Conservation (phyloP, 78 protist genomes). For the Dictyostelium firmibasis region DNA sequence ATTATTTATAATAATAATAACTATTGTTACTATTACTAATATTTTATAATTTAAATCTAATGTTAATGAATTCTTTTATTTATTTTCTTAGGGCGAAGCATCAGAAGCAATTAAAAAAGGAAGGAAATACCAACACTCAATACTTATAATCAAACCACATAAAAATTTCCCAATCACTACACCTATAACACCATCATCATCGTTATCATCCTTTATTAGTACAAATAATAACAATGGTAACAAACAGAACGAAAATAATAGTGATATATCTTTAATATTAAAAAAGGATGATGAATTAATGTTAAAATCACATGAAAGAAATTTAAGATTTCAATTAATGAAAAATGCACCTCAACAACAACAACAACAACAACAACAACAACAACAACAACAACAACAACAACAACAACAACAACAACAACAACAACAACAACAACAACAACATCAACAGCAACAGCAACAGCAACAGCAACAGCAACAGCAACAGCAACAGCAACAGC, state of each 20-base stretch:
- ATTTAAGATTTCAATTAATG: slow-evolving; percentile 47
- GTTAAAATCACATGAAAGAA: slow-evolving; percentile 61
- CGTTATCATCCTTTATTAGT: not conserved
- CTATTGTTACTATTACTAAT: no score
- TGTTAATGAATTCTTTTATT: not conserved
- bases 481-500: no score
- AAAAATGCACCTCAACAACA: not conserved
- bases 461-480: no score
- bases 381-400: not conserved
- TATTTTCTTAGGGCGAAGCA: slow-evolving; percentile 21
- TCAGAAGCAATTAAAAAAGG: slow-evolving; percentile 26
- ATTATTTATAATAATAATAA: not conserved
- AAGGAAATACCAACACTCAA: not conserved
- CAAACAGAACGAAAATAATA: not conserved
- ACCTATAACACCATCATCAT: not conserved
- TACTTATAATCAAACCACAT: slow-evolving; percentile 19
- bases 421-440: no score
- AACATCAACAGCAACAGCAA: no score
- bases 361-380: not conserved
- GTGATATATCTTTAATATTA: not conserved
- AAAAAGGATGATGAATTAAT: slow-evolving; percentile 5
- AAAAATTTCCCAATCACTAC: not conserved
- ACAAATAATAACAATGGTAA: not conserved
- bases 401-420: not conserved
- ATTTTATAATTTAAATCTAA: no score